Evolutionary conservation across 2,329 filamentous ascomycete species (phyloP).

Genomic region (Plectosphaerella sp.): DNA sequence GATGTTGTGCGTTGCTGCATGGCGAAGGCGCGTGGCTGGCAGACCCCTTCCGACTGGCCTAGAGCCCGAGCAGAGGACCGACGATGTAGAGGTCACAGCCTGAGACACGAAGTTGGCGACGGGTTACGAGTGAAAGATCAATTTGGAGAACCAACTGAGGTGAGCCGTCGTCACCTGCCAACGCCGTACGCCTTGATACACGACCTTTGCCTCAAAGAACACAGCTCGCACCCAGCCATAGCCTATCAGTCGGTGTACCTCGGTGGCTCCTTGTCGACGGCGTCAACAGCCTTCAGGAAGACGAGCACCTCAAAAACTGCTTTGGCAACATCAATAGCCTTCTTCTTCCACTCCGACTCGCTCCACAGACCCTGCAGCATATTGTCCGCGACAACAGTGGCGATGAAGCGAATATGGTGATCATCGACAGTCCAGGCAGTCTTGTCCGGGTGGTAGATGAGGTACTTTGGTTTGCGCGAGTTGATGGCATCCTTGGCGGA

Average conservation of each 20-base stretch:
- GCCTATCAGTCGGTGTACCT: constrained; percentile 15
- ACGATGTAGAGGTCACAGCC: too few relatives aligned
- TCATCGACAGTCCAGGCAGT: constrained; percentile 28
- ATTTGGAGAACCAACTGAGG: too few relatives aligned
- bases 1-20: too few relatives aligned
- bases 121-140: too few relatives aligned
- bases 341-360: constrained; percentile 24
- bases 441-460: constrained; percentile 32
- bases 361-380: constrained; percentile 26
- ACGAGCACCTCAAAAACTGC: constrained; percentile 31
- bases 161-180: too few relatives aligned
- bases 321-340: constrained; percentile 23
- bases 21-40: too few relatives aligned
- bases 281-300: constrained; percentile 21
- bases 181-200: too few relatives aligned
- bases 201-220: too few relatives aligned
- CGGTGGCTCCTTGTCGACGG: constrained; percentile 19
- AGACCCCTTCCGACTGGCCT: too few relatives aligned
- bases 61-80: too few relatives aligned
- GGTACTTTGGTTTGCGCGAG: constrained; percentile 19
- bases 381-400: constrained; percentile 27
- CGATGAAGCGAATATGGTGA: constrained; percentile 33
- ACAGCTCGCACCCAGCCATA: too few relatives aligned
- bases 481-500: constrained; percentile 25
- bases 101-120: too few relatives aligned